Base-by-base conservation (phyloP, 2,329 filamentous ascomycete genomes). In the Clathrospora elynae region DNA sequence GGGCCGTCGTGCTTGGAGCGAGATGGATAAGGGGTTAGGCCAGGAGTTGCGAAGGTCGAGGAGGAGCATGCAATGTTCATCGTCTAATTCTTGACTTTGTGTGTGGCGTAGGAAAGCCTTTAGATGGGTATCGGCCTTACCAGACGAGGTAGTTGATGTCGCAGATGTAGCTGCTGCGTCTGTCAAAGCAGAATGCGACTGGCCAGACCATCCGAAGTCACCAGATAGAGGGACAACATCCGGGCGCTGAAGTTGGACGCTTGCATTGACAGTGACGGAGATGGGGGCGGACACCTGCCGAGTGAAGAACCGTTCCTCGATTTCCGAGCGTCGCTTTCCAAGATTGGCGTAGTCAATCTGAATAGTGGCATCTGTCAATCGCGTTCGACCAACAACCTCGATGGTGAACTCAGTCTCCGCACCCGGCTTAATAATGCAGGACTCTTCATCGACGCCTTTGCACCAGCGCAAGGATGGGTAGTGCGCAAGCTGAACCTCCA, bases 261-360 rank as follows among this genome's bases (percentile, higher is more conserved):
- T 93, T 3, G 90, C 88, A 63, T 96, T 96, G 33, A 97, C 92
- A 4, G 92, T 96, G 11, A 96, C 82, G 0, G 86, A 88, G 43
- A 97, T 75, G 10, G 90, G 87, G 18, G 95, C 76, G 12, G 85
- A 85, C 11, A 95, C 79, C 63, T 93, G 88, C 25, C 91, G 81
- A 0, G 91, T 96, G 62, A 90, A 89, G 62, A 96, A 95, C 22
- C 82, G 79, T 23, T 86, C 84, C 16, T 80, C 78, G 2, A 91
- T 73, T 42, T 90, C 83, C 9, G 81, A 79, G n/a, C 78, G 77
- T 4, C 84, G 76, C 20, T 83, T 79, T 1, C 88, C 88, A n/a
- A 96, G 77, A 63, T 87, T 79, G 2, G 88, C 88, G 65, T 96
- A 96, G 70, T 96, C 88, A 45, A 96, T 83, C 57, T 95, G 87